Percentiles rank a stretch among this genome's conserved stretches.
phyloP scores from a whole-genome alignment of 75 land plant genomes.

The Cunninghamia lanceolata region DNA sequence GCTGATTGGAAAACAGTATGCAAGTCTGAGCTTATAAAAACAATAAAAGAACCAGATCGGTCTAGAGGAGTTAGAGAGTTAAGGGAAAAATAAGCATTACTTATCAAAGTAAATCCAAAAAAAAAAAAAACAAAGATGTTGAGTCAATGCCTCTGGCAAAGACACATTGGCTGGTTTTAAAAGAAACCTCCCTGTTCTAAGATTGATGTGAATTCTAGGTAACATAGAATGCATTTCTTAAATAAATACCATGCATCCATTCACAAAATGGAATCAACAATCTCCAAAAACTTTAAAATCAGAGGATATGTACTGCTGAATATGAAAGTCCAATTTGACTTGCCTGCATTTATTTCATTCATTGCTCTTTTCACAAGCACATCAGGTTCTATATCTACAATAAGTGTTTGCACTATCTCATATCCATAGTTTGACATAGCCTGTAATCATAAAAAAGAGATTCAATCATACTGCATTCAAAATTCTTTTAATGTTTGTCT shows the following conservation, averaged over 20 bases:
- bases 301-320: not conserved
- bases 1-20: no score
- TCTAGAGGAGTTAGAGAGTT: not conserved
- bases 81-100: no score
- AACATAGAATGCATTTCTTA: no score
- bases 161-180: no score
- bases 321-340: not conserved
- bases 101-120: no score
- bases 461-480: not conserved
- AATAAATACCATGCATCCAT: no score
- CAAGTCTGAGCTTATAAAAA: no score
- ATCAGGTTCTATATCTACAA: conserved; percentile 57
- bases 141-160: no score
- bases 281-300: not conserved
- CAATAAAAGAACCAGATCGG: not conserved
- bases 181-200: no score
- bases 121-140: no score
- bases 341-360: conserved; percentile 77
- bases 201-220: no score
- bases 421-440: conserved; percentile 57
- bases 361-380: conserved; percentile 48
- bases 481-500: not conserved
- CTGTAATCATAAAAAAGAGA: conserved; percentile 16
- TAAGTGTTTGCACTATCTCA: conserved; percentile 68
- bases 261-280: not conserved